These are phyloP conservation scores for Microdochium bolleyi DNA, from an alignment of 2,329 filamentous ascomycete genomes.

Conservation along the genomic window DNA sequence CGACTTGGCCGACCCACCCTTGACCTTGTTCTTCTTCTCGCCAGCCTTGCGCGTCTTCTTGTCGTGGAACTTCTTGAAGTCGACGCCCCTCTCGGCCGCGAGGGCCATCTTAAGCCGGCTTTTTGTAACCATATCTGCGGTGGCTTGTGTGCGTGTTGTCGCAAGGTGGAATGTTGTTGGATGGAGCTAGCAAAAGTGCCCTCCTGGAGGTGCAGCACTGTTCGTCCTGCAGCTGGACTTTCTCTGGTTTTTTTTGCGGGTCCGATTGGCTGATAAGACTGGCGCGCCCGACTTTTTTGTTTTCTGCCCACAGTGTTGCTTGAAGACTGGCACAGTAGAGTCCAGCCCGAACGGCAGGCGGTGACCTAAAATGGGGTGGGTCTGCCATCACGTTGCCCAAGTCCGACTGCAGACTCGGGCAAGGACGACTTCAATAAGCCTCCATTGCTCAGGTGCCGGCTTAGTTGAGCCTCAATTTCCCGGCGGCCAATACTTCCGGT, in stretches of 20 bases:
- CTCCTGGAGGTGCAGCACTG: not conserved
- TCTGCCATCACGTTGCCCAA: no score
- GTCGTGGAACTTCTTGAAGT: constrained; percentile 21
- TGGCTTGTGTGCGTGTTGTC: not conserved
- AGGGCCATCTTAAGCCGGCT: constrained; percentile 32
- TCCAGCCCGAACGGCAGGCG: not conserved
- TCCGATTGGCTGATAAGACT: not conserved
- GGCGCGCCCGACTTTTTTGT: not conserved
- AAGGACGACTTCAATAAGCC: no score
- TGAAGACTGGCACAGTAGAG: not conserved
- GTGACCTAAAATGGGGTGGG: not conserved
- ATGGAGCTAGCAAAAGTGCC: not conserved
- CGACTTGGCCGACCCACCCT: constrained; percentile 10
- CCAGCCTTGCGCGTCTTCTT: constrained; percentile 6
- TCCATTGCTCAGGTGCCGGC: no score
- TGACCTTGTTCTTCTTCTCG: constrained; percentile 17
- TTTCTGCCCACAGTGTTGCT: not conserved
- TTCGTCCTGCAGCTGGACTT: not conserved
- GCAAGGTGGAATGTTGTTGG: not conserved
- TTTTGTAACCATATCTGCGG: constrained; percentile 17
- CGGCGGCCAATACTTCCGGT: no score
- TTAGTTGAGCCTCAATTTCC: no score
- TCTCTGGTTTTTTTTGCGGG: not conserved
- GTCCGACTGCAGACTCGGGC: no score
- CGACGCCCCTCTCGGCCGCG: constrained; percentile 24